Conservation (phyloP, 495 filamentous ascomycete genomes). For the Talaromyces nanjingensis region DNA sequence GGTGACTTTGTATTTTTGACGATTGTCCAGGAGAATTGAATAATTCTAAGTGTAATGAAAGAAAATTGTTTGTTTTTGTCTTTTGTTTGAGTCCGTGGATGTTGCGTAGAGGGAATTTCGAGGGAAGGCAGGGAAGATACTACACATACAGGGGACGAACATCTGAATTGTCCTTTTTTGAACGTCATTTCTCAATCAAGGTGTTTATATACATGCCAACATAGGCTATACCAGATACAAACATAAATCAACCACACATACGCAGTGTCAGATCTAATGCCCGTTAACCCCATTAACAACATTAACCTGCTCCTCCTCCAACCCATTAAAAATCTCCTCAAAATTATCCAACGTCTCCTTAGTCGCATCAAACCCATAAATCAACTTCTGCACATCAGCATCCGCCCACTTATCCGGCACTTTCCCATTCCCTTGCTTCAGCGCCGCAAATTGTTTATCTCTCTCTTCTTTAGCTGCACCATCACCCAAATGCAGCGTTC, state of each 20-base stretch:
- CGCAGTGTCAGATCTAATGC: neutral
- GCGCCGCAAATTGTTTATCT: conserved; percentile 60
- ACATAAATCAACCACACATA: neutral
- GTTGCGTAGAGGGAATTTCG: neutral
- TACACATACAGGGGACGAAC: neutral
- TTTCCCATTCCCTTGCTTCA: conserved; percentile 50
- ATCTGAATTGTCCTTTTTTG: neutral
- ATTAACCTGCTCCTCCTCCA: neutral
- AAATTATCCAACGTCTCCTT: conserved; percentile 55
- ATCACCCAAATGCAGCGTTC: conserved; percentile 65
- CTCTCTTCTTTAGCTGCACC: conserved; percentile 70
- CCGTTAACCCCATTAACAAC: neutral
- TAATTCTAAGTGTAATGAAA: neutral
- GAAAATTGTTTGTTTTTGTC: neutral
- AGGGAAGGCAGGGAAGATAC: neutral
- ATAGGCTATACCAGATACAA: neutral
- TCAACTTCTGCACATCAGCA: conserved; percentile 69
- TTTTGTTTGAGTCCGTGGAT: neutral
- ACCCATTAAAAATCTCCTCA: conserved; percentile 43
- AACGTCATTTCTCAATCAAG: neutral
- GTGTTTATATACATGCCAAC: neutral
- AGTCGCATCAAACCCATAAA: conserved; percentile 65
- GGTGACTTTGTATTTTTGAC: neutral
- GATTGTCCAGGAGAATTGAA: neutral
- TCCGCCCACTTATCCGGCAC: conserved; percentile 77